Evolutionary conservation across 2,329 filamentous ascomycete genomes (phyloP).

Genomic region (Decorospora gaudefroyi): DNA sequence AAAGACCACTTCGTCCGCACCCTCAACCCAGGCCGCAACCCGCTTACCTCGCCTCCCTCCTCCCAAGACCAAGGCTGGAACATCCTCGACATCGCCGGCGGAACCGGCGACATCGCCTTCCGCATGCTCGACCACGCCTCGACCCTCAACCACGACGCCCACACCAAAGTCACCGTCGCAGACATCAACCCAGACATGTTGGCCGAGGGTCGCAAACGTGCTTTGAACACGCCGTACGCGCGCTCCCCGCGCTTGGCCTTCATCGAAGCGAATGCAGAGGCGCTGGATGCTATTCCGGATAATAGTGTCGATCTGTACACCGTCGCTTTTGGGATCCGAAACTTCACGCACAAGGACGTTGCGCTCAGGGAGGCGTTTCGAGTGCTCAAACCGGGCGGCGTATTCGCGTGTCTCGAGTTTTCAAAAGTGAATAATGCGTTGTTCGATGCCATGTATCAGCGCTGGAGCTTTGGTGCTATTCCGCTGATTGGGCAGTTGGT

Average conservation of each 20-base stretch:
- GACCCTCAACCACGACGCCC: constrained; percentile 75
- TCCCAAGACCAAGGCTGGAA: constrained; percentile 58
- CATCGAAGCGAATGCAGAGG: constrained; percentile 87
- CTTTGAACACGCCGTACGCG: constrained; percentile 65
- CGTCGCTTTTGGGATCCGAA: constrained; percentile 94
- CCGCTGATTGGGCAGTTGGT: constrained; percentile 94
- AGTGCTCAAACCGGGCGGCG: constrained; percentile 88
- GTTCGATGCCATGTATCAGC: constrained; percentile 86
- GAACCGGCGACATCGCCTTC: constrained; percentile 97
- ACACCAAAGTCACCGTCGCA: constrained; percentile 83
- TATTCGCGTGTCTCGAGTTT: constrained; percentile 97
- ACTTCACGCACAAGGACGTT: constrained; percentile 88
- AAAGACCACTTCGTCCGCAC: constrained; percentile 94
- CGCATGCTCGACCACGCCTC: constrained; percentile 90
- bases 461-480: constrained; percentile 94
- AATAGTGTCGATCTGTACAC: constrained; percentile 91
- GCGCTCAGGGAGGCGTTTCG: constrained; percentile 83
- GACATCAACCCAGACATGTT: constrained; percentile 98
- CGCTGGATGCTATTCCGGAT: constrained; percentile 67
- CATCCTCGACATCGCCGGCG: constrained; percentile 95
- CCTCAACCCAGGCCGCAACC: constrained; percentile 76
- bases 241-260: constrained; percentile 65
- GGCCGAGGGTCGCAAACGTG: constrained; percentile 80
- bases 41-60: constrained; percentile 47
- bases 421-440: constrained; percentile 78